Evolutionary conservation across 495 filamentous ascomycete genomes (phyloP).

Genomic region (Penicillium ochrochloron): DNA sequence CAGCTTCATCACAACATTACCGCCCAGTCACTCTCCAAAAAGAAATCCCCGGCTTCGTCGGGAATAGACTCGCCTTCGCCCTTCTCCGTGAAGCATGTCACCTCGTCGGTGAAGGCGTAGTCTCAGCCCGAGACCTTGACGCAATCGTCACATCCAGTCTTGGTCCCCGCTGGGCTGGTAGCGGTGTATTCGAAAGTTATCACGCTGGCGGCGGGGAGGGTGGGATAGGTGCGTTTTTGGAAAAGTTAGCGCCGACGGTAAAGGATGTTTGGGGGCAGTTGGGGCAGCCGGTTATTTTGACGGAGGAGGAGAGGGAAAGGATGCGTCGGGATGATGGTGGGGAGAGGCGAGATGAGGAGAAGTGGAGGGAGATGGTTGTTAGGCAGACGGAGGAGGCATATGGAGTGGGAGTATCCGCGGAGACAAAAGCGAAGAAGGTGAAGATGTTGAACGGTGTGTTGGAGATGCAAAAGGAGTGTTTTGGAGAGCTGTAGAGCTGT

Average conservation of each 20-base stretch:
- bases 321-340: slow-evolving; percentile 15
- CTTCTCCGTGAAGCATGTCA: slow-evolving; percentile 51
- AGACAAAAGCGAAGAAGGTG: slow-evolving; percentile 33
- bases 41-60: slow-evolving; percentile 58
- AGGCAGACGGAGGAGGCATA: slow-evolving; percentile 44
- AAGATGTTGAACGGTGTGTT: slow-evolving; percentile 37
- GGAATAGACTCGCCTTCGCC: slow-evolving; percentile 55
- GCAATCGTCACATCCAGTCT: slow-evolving; percentile 51
- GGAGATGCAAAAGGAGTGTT: slow-evolving; percentile 29
- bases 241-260: slow-evolving; percentile 61
- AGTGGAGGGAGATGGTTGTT: slow-evolving; percentile 42
- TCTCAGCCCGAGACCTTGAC: slow-evolving; percentile 51
- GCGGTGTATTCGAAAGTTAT: slow-evolving; percentile 64
- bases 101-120: slow-evolving; percentile 52
- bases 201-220: slow-evolving; percentile 61
- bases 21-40: slow-evolving; percentile 57
- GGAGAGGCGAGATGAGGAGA: slow-evolving; percentile 40
- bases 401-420: slow-evolving; percentile 28
- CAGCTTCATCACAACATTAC: slow-evolving; percentile 16
- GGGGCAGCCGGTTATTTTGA: slow-evolving; percentile 45
- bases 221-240: slow-evolving; percentile 58
- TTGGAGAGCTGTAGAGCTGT: not conserved
- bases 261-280: slow-evolving; percentile 57
- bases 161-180: slow-evolving; percentile 61
- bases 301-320: slow-evolving; percentile 32